phyloP scores from a whole-genome alignment of 2,329 filamentous ascomycete genomes.

The Emmonsiellopsis sp. region DNA sequence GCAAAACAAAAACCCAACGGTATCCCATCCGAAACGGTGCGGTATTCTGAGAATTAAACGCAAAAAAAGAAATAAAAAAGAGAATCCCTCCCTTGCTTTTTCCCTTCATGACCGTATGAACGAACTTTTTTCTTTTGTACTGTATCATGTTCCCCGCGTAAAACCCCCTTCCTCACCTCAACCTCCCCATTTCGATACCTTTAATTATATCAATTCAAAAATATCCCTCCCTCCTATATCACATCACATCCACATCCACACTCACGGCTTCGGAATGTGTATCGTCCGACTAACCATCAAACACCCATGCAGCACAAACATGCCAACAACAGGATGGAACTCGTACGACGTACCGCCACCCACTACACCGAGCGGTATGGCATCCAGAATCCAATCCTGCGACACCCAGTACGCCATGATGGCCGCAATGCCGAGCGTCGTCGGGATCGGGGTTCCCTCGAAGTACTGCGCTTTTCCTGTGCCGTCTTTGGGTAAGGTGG shows the following conservation, averaged over 20 bases:
- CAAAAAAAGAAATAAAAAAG: too few relatives aligned
- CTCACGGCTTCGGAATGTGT: constrained; percentile 77
- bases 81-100: too few relatives aligned
- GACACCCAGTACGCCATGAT: constrained; percentile 86
- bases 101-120: too few relatives aligned
- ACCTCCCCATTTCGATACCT: too few relatives aligned
- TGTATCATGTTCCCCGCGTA: too few relatives aligned
- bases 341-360: constrained; percentile 61
- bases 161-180: too few relatives aligned
- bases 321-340: constrained; percentile 69
- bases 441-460: constrained; percentile 93
- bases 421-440: constrained; percentile 68
- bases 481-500: constrained; percentile 81
- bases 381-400: constrained; percentile 67
- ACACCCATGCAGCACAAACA: constrained; percentile 85
- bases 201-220: too few relatives aligned
- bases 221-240: background rate
- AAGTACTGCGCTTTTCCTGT: constrained; percentile 91
- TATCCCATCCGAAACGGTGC: too few relatives aligned
- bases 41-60: too few relatives aligned
- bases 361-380: constrained; percentile 67
- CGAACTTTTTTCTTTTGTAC: too few relatives aligned
- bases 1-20: too few relatives aligned
- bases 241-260: background rate
- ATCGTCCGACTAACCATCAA: constrained; percentile 93